Percentiles rank a stretch among this genome's conserved stretches.
phyloP scores from a whole-genome alignment of 2,329 filamentous ascomycete species.

The Neofusicoccum laricinum region DNA sequence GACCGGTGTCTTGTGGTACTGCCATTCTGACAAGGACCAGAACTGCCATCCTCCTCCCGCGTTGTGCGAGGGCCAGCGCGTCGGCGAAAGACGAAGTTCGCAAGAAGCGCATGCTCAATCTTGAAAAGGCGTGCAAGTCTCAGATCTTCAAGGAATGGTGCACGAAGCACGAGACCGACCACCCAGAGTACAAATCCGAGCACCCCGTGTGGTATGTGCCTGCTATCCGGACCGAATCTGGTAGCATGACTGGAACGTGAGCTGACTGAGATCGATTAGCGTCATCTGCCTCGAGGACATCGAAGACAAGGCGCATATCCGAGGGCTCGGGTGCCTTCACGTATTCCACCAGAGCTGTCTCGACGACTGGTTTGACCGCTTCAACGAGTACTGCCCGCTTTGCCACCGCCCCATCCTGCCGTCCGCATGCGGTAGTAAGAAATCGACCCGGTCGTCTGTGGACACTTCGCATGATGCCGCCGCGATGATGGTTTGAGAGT shows the following conservation, averaged over 20 bases:
- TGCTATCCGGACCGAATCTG: neutral
- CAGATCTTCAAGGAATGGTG: conserved; percentile 35
- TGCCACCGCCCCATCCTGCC: conserved; percentile 37
- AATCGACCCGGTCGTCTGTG: neutral
- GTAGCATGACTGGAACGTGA: neutral
- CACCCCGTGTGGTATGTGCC: conserved; percentile 9
- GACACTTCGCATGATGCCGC: conserved; percentile 6
- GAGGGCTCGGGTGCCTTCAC: conserved; percentile 34
- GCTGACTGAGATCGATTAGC: conserved; percentile 20
- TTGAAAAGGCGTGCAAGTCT: conserved; percentile 30
- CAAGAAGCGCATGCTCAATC: conserved; percentile 29
- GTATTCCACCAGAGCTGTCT: conserved; percentile 37
- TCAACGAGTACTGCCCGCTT: conserved; percentile 38
- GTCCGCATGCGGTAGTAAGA: conserved; percentile 1
- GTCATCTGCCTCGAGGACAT: conserved; percentile 38
- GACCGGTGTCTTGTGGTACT: neutral
- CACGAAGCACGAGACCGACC: conserved; percentile 7
- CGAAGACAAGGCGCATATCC: conserved; percentile 30
- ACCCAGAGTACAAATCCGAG: conserved; percentile 16
- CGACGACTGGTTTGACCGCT: conserved; percentile 37
- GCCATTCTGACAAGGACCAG: neutral
- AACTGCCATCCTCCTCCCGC: conserved; percentile 12
- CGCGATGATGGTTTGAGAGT: conserved; percentile 13
- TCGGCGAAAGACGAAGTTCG: conserved; percentile 23
- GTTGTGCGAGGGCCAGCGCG: conserved; percentile 18